Base-by-base conservation (phyloP, 2,329 filamentous ascomycete genomes). In the Ophidiomyces ophidiicola region DNA sequence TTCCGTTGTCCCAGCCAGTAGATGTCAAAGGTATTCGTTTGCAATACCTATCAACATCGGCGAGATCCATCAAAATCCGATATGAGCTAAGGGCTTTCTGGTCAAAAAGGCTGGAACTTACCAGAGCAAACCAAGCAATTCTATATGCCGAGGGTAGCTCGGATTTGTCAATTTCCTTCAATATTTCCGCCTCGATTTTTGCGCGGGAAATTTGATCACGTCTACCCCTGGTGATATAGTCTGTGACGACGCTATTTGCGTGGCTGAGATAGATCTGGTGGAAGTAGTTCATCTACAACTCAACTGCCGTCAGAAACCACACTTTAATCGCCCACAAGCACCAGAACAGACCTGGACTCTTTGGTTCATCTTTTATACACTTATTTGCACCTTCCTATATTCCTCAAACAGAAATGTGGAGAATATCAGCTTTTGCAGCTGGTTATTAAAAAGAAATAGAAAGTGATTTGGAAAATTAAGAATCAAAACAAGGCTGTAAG, bases 71-170 rank as follows among this genome's bases (percentile, higher is more conserved):
- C n/a, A 36, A 15, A 5, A 11, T 17, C 5, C n/a, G 11, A 19
- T 14, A 4, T 10, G 10, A 2, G 7, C 6, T 26, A 17, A 20
- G 6, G 11, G 18, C 1, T 17, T n/a, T 2, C 6, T 17, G 17
- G 17, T 5, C n/a, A 15, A 17, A 17, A n/a, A 20, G 31, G 31
- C 11, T n/a, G 1, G 20, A 25, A 35, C 45, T 39, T 44, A 49
- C 50, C 51, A 48, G 45, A 31, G 43, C 49, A 32, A 46, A 46
- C 41, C 48, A 54, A 6, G 44, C 45, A 21, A 55, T 32, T 30
- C 51, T 51, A 20, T 46, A 46, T 5, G 29, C 14, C 12, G 48
- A 37, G 6, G 50, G 47, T 20, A 55, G 42, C 2, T 39, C 19
- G 2, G 42, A 44, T n/a, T 49, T 44, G 12, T 54, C 44, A 6